Conservation (phyloP, 129 eudicot species). For the Escallonia rubra region DNA sequence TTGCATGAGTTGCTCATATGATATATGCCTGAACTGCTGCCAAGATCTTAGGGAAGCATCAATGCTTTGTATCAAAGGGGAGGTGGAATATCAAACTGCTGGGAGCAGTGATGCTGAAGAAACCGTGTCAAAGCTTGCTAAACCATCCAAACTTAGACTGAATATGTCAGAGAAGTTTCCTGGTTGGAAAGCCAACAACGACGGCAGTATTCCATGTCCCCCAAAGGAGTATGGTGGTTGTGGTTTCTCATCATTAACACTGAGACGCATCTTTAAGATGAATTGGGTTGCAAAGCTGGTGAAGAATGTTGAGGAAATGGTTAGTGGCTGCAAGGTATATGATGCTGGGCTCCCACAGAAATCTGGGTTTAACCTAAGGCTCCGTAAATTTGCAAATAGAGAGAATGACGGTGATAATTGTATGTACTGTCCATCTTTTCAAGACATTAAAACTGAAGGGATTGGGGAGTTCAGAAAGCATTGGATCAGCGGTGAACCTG, state of each 20-base stretch:
- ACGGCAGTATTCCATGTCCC: constrained; percentile 83
- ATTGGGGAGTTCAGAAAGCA: constrained; percentile 67
- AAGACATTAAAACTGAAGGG: constrained; percentile 67
- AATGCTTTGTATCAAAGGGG: constrained; percentile 27
- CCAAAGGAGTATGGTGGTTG: constrained; percentile 82
- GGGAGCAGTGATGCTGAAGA: constrained; percentile 20
- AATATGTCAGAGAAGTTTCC: constrained; percentile 35
- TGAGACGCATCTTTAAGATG: constrained; percentile 88
- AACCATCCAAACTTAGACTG: constrained; percentile 26
- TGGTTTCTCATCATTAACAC: constrained; percentile 52
- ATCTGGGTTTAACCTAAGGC: constrained; percentile 19
- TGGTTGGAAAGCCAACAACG: constrained; percentile 58
- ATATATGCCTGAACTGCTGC: constrained; percentile 95
- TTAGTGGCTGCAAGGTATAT: constrained; percentile 67
- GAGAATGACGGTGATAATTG: constrained; percentile 48
- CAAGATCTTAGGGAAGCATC: constrained; percentile 74
- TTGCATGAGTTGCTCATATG: constrained; percentile 80
- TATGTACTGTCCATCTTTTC: constrained; percentile 56
- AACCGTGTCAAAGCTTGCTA: constrained; percentile 20
- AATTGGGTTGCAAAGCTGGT: constrained; percentile 97
- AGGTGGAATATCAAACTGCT: constrained; percentile 17
- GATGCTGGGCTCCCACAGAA: constrained; percentile 27
- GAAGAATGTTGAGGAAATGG: constrained; percentile 93
- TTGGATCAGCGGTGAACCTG: constrained; percentile 82
- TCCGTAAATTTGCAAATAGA: constrained; percentile 41